Evolutionary conservation across 2,329 filamentous ascomycete species (phyloP).

Genomic region (Penicillium sp.): DNA sequence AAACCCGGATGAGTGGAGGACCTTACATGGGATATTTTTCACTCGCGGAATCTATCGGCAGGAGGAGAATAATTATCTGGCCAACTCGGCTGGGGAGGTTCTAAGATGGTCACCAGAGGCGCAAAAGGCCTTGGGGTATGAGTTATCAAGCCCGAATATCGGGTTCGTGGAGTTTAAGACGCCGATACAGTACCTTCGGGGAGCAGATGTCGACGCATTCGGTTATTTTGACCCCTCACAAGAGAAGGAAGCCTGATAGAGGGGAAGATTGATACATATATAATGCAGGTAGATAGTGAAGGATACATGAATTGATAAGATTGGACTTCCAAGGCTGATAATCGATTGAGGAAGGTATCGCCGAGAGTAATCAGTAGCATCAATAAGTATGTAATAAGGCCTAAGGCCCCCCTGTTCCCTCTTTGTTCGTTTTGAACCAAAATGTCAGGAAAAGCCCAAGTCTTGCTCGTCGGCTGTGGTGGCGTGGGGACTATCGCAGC

Average conservation of each 20-base stretch:
- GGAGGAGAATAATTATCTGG: not conserved
- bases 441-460: no score
- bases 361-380: no score
- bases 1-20: conserved; percentile 30
- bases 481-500: conserved; percentile 60
- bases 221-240: not conserved
- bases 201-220: not conserved
- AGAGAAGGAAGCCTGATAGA: not conserved
- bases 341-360: no score
- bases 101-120: not conserved
- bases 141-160: not conserved
- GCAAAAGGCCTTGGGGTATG: not conserved
- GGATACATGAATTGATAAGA: not conserved
- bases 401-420: no score
- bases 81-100: not conserved
- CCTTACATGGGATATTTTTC: not conserved
- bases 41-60: not conserved
- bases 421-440: no score
- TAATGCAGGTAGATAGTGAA: not conserved
- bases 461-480: conserved; percentile 31
- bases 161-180: not conserved
- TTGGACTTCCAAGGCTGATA: not conserved
- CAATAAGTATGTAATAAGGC: no score
- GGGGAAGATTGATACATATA: not conserved
- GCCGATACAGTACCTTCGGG: not conserved